Evolutionary conservation across 306 rosid genomes (phyloP), one percentile per base, ranked within the genome.

Genomic region (Delonix regia): DNA sequence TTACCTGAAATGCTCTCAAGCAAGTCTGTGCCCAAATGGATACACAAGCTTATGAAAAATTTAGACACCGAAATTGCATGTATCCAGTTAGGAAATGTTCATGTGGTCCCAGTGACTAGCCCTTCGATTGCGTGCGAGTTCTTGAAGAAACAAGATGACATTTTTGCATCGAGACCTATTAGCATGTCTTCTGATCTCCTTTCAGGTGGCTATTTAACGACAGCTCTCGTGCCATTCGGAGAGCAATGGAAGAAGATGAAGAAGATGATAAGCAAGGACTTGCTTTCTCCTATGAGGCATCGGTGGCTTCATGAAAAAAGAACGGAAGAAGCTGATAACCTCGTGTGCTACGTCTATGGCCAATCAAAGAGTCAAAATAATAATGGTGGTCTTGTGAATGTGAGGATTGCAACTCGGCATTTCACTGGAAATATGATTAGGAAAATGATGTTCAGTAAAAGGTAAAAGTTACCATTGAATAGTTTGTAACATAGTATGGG

Each of bases 81-180:
- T 30, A 4, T 30, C 33, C 83, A 24, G 80, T 86, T 11, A 2
- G 87, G 83, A 12, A 80, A 41, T 4, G 42, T 62, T 8, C 39
- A 83, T 44, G 52, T 86, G 1, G 78, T 86, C 4, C 57, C 77
- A 0, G 83, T 86, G 13, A 74, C 39, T 24, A 61, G 77, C 1
- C 83, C 89, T 3, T 53, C 55, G 8, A 55, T 90, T 38, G 84
- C 86, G 2, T 19, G 33, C 5, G 86, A 90, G 28, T 76, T 88
- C 33, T 41, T 87, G 15, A 88, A 84, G 69, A 83, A 71, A 18
- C 65, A 87, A 3, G 90, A 90, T 28, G 77, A 81, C 19, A 14
- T 8, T 7, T 86, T 88, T 33, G 79, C 90, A 4, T 86, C 90
- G 30, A 73, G 90, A 21, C 83, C 90, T 4, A 2, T 57, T 6